Evolutionary conservation across 805 yeast species (phyloP), one percentile per base, ranked within the genome.

Genomic region (Ogataea parapolymorpha): DNA sequence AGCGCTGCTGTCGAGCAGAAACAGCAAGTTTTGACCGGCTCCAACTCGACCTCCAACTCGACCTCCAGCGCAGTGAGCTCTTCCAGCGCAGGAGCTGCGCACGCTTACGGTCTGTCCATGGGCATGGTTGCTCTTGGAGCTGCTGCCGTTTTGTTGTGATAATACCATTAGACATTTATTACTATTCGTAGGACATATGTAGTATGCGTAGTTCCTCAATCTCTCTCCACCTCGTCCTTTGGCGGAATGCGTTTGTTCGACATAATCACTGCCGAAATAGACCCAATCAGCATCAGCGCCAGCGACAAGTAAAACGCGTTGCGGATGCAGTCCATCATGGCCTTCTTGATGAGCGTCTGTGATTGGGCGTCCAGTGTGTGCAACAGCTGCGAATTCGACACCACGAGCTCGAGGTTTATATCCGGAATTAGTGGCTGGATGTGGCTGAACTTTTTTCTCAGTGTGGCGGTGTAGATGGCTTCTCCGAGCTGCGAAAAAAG

Each of bases 401-500:
- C 24, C 5, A 49, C 11, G 6, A 7, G 14, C 11, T n/a, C 5
- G 4, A 39, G 23, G 12, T 35, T 24, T 18, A 38, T 18, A 6
- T 22, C 34, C 5, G 33, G 39, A 3, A 34, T 3, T 31, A 13
- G 32, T 12, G 23, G 27, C 27, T 25, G 16, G 29, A 49, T 10
- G 6, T 40, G 6, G 4, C 10, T 18, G 9, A 63, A 14, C n/a
- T 48, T 45, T 10, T 45, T 41, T 48, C 46, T 59, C 42, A 63
- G 49, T 5, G 61, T 50, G 2, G 56, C 40, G 6, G 65, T 55
- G 50, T 68, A 71, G 7, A 67, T 65, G n/a, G 67, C 61, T 44
- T 71, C 74, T 3, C 70, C 66, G 14, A 72, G 55, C 27, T 61
- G 65, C 3, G 72, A 62, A 18, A 73, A 68, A 22, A 77, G 27